These are phyloP conservation scores for Claviceps sp. DNA, from an alignment of 2,329 filamentous ascomycete species.

Conservation along the genomic window DNA sequence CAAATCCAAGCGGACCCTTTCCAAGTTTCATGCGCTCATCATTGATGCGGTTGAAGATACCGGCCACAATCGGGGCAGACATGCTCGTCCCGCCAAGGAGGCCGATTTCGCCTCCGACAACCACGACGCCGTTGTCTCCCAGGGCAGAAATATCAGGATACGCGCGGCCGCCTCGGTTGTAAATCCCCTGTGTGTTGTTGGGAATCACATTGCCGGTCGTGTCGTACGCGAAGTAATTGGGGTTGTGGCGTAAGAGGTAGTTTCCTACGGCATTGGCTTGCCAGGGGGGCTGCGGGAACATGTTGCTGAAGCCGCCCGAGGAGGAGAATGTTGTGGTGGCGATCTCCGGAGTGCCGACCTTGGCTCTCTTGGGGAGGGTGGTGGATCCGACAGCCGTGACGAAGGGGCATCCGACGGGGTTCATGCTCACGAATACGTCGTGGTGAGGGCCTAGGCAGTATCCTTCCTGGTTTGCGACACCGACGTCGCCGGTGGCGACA, in stretches of 20 bases:
- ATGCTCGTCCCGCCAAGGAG: not conserved
- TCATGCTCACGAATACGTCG: not conserved
- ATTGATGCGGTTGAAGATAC: not conserved
- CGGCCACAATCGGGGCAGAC: not conserved
- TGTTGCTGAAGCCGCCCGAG: not conserved
- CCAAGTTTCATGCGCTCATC: not conserved
- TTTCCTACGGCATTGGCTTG: not conserved
- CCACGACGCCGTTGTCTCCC: not conserved
- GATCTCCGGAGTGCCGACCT: not conserved
- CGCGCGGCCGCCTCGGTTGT: not conserved
- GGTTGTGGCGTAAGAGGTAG: not conserved
- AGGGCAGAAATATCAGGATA: not conserved
- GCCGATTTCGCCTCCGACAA: not conserved
- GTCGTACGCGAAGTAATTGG: not conserved
- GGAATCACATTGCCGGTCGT: not conserved
- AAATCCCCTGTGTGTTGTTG: too few relatives aligned
- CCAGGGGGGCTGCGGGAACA: not conserved
- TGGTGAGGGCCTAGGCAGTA: not conserved
- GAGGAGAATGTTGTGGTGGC: not conserved
- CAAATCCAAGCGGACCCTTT: not conserved
- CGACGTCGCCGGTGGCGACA: not conserved
- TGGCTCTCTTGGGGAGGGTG: not conserved
- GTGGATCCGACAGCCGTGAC: not conserved
- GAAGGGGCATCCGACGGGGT: not conserved
- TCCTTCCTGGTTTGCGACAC: not conserved